Base-by-base conservation (phyloP, 768 basidiomycete genomes). In the Suillus lakei region DNA sequence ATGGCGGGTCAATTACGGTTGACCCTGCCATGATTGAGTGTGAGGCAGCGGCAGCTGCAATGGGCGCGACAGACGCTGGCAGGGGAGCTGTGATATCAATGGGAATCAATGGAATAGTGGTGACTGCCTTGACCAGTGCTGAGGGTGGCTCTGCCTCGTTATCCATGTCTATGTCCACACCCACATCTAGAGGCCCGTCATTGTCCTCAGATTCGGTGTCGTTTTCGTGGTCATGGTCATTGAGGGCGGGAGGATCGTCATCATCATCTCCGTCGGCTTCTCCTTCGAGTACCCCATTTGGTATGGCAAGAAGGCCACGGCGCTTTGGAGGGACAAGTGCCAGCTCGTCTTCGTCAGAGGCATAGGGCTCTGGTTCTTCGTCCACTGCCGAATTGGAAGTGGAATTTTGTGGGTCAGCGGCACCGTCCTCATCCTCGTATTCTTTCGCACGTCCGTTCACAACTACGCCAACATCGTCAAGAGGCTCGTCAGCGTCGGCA, bases 1-100 rank as follows among this genome's bases (percentile, higher is more conserved):
- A 81, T 5, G 79, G 75, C 2, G 81, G 76, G 13, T 76, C 76
- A 18, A 82, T 66, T 55, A 82, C 73, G 13, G 76, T 69, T 1
- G 83, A 78, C 26, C 81, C 82, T 8, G 83, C 81, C 82, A 84
- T 84, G 43, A 83, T 84, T 15, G 84, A 83, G n/a, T 82, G 80
- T 4, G 81, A 78, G 7, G 82, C 80, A 0, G 79, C 82, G 5
- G 80, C 78, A 1, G 79, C 77, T 43, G 76, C 68, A 32, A 75
- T 70, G 50, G 77, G 73, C 15, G 74, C 71, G 54, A 72, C 68
- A 43, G 73, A 66, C 7, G 72, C 66, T 5, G 72, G 62, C 13
- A 65, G 60, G 5, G 74, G 72, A 5, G 67, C 66, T 41, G 68
- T 67, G 5, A 64, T 61, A 23, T 64, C 63, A 32, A 65, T 59